Percentiles rank a stretch among this genome's conserved stretches.
phyloP scores from a whole-genome alignment of 2,329 filamentous ascomycete genomes.

The Phialophora tarda region DNA sequence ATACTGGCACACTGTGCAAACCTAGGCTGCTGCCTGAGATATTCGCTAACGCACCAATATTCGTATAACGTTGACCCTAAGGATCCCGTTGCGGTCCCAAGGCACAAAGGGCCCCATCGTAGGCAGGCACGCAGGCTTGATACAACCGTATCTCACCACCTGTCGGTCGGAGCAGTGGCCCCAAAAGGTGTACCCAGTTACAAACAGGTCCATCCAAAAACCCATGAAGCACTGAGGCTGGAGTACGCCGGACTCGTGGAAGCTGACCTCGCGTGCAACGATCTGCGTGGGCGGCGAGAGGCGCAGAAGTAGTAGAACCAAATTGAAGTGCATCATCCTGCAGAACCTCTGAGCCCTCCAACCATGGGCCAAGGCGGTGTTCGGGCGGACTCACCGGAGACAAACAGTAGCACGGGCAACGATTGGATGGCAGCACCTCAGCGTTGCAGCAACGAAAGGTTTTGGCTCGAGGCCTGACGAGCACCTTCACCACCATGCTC shows the following conservation, averaged over 20 bases:
- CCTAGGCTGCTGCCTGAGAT: background rate
- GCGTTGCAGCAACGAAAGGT: constrained; percentile 3
- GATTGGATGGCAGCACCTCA: background rate
- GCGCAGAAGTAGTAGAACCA: constrained; percentile 12
- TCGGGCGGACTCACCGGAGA: constrained; percentile 27
- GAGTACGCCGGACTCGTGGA: background rate
- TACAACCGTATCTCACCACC: background rate
- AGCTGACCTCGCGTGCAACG: background rate
- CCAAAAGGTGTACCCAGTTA: background rate
- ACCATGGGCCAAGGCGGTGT: constrained; percentile 25
- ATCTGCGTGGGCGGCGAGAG: constrained; percentile 22
- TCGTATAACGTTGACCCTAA: background rate
- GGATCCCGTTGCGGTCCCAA: background rate
- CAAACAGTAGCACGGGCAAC: constrained; percentile 8
- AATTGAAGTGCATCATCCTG: background rate
- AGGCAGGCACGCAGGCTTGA: background rate
- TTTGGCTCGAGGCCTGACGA: constrained; percentile 16
- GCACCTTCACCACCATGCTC: constrained; percentile 6
- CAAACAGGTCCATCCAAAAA: background rate
- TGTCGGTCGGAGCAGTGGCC: background rate
- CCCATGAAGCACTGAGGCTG: background rate
- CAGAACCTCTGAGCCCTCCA: background rate
- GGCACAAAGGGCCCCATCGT: background rate
- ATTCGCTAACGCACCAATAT: background rate
- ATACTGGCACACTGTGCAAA: no score